A percentile compares a stretch with the other conserved stretches of the same genome.
These are phyloP conservation scores for Phlegmacium glaucopus DNA, from an alignment of 768 basidiomycete genomes.

Conservation along the genomic window DNA sequence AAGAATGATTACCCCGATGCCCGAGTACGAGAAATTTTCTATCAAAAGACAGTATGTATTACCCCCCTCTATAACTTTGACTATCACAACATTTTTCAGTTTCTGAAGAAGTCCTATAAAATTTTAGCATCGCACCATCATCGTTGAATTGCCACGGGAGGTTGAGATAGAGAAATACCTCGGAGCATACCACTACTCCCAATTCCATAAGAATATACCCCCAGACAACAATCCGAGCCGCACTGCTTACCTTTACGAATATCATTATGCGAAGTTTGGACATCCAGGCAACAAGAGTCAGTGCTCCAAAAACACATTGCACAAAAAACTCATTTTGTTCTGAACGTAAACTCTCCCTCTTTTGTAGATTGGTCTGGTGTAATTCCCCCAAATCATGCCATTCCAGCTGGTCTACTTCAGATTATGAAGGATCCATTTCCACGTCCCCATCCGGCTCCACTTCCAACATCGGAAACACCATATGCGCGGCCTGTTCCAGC, in stretches of 20 bases:
- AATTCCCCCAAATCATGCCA: slow-evolving; percentile 11
- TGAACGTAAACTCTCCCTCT: neutral
- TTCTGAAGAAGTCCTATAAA: too few relatives aligned
- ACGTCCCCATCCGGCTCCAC: slow-evolving; percentile 1
- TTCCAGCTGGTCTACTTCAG: slow-evolving; percentile 15
- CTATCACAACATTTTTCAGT: too few relatives aligned
- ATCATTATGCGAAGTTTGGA: slow-evolving; percentile 21
- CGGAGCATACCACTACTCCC: slow-evolving; percentile 22
- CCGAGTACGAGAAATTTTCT: slow-evolving; percentile 21
- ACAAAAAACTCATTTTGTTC: too few relatives aligned
- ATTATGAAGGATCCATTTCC: slow-evolving; percentile 23
- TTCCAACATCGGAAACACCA: neutral
- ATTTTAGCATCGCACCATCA: slow-evolving; percentile 24
- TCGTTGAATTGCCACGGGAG: slow-evolving; percentile 26
- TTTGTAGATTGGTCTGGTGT: slow-evolving; percentile 9
- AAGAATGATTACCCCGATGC: slow-evolving; percentile 22
- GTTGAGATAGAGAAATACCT: slow-evolving; percentile 24
- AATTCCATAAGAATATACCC: slow-evolving; percentile 13
- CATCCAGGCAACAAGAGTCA: slow-evolving; percentile 22
- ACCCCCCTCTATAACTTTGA: too few relatives aligned
- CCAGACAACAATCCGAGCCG: slow-evolving; percentile 1
- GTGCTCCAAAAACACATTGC: slow-evolving; percentile 1
- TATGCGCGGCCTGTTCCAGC: slow-evolving; percentile 8
- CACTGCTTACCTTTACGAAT: slow-evolving; percentile 30
- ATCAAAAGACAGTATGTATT: slow-evolving; percentile 28